Evolutionary conservation across 345 rosid genomes (phyloP), one percentile per base, ranked within the genome.

Genomic region (Hibiscus syriacus): DNA sequence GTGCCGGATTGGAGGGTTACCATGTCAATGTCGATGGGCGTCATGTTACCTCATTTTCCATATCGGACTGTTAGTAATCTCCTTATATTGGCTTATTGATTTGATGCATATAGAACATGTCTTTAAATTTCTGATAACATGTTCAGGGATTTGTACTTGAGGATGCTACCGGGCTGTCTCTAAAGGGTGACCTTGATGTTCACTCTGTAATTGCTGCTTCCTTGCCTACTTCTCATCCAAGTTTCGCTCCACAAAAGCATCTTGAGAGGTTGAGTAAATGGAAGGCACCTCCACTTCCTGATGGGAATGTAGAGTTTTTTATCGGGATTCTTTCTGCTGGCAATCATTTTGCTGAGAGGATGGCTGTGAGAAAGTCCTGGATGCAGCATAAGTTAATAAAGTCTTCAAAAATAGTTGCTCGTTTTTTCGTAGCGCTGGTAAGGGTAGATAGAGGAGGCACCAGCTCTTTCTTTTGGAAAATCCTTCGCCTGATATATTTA

Each of bases 311-410:
- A 3, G 96, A 91, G 71, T 78, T 94, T 73, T 94, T 94, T 22
- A 83, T 91, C 0, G 99, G 98, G 25, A 74, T 94, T 55, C 98
- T 94, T 69, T 94, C 98, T 53, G 96, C 98, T 0, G 99, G 96
- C 58, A 94, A 91, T 77, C 98, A 94, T 78, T 93, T 94, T 72
- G 83, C 92, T 1, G 99, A 94, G 83, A 81, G 99, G 57, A 94
- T 94, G 99, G 97, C 99, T 41, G 92, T 86, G 74, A 89, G 99
- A 79, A 94, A 84, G 83, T 82, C 97, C 30, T 91, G 99, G 99
- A 85, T 94, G 92, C 97, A 87, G 74, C 92, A 94, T 67, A 79
- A 81, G 66, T 87, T 91, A 64, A 79, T 94, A 70, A 80, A 70
- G 75, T 87, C 98, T 41, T 91, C 98, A 0, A 84, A 77, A 67